phyloP scores from a whole-genome alignment of 768 basidiomycete species.

The Pleurotus eryngii region DNA sequence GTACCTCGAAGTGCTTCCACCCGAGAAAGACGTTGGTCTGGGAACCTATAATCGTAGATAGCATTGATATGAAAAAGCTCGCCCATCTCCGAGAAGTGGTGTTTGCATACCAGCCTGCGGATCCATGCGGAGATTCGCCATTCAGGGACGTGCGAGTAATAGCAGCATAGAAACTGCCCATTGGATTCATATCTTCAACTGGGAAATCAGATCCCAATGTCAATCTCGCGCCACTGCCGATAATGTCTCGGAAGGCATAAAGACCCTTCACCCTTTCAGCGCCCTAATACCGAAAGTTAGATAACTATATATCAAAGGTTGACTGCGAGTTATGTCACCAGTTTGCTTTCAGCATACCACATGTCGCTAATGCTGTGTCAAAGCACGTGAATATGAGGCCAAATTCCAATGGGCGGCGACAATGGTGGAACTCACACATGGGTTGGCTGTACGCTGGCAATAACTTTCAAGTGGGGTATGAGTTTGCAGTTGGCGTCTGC shows the following conservation, averaged over 20 bases:
- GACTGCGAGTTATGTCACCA: slow-evolving; percentile 42
- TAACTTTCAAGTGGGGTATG: slow-evolving; percentile 47
- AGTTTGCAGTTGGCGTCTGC: not conserved
- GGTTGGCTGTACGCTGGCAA: slow-evolving; percentile 87
- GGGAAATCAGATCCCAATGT: slow-evolving; percentile 89
- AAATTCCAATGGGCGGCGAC: too few species aligned
- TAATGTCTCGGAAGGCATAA: slow-evolving; percentile 80
- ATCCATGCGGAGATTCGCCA: slow-evolving; percentile 79
- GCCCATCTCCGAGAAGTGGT: slow-evolving; percentile 6
- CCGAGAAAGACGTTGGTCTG: slow-evolving; percentile 72
- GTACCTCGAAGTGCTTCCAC: slow-evolving; percentile 72
- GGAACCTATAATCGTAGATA: slow-evolving; percentile 55
- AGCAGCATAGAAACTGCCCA: slow-evolving; percentile 86
- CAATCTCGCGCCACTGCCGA: slow-evolving; percentile 63
- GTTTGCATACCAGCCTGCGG: slow-evolving; percentile 67
- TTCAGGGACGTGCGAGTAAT: slow-evolving; percentile 67
- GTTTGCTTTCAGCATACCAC: slow-evolving; percentile 82
- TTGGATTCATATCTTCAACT: slow-evolving; percentile 83
- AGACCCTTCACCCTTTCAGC: slow-evolving; percentile 79
- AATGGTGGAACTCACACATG: slow-evolving; percentile 61
- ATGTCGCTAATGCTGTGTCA: slow-evolving; percentile 70
- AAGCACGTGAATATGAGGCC: slow-evolving; percentile 5
- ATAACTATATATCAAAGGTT: slow-evolving; percentile 5
- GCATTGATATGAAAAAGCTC: not conserved
- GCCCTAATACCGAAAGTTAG: slow-evolving; percentile 43